Evolutionary conservation across 257 asterid genomes (phyloP).

Genomic region (Coffea canephora): DNA sequence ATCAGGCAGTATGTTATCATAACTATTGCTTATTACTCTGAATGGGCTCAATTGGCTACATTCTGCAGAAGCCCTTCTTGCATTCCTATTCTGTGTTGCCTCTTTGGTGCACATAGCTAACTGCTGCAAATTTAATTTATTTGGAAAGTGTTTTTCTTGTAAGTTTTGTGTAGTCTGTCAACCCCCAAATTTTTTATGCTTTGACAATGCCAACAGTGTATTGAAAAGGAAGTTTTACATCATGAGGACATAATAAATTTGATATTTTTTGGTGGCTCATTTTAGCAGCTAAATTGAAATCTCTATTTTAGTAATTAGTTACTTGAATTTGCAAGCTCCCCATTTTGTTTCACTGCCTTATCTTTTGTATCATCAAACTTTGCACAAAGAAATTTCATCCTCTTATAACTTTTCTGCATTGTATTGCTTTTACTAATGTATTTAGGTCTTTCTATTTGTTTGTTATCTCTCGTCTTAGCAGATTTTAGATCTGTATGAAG

Average conservation of each 20-base stretch:
- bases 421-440: background rate
- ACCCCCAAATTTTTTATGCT: background rate
- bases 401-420: background rate
- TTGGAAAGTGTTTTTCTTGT: background rate
- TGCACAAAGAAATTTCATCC: background rate
- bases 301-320: background rate
- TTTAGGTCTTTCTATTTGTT: conserved; percentile 7
- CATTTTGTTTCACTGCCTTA: background rate
- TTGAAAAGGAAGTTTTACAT: background rate
- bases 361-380: background rate
- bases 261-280: background rate
- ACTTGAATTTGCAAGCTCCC: background rate
- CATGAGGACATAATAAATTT: background rate
- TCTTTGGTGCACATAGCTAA: background rate
- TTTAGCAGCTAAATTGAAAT: background rate
- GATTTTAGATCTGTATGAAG: conserved; percentile 86
- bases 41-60: background rate
- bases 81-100: background rate
- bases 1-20: background rate
- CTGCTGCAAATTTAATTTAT: background rate
- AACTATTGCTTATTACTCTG: background rate
- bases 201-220: background rate
- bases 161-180: background rate
- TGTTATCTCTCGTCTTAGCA: conserved; percentile 25
- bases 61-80: background rate